Conservation (phyloP, 306 rosid genomes). For the Heteromeles arbutifolia region DNA sequence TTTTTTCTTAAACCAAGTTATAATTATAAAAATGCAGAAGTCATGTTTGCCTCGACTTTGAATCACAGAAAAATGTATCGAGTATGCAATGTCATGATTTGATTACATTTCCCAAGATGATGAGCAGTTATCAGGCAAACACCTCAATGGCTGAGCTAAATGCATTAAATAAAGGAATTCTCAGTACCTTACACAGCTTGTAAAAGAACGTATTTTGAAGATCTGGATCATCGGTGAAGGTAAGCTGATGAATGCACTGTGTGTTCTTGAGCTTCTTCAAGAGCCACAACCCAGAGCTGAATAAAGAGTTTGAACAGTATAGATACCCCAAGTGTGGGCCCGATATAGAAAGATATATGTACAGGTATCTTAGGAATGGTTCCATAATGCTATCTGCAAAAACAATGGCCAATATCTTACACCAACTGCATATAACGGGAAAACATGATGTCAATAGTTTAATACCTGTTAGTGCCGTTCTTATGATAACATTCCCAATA, state of each 20-base stretch:
- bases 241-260: conserved; percentile 89
- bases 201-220: conserved; percentile 78
- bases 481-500: conserved; percentile 84
- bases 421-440: conserved; percentile 13
- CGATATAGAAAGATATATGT: conserved; percentile 82
- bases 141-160: not conserved
- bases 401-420: conserved; percentile 21
- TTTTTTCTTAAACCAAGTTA: not conserved
- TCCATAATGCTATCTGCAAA: conserved; percentile 80
- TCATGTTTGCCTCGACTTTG: not conserved
- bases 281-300: conserved; percentile 93
- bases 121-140: not conserved
- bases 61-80: not conserved
- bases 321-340: conserved; percentile 99
- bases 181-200: conserved; percentile 72
- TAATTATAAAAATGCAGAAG: not conserved
- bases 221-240: conserved; percentile 88
- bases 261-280: conserved; percentile 82
- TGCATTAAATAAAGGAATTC: not conserved
- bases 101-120: not conserved
- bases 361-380: conserved; percentile 62
- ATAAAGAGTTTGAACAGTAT: conserved; percentile 86
- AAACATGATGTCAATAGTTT: conserved; percentile 13
- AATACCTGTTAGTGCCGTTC: conserved; percentile 86
- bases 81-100: not conserved